Evolutionary conservation across 352 stramenopile species (phyloP), one percentile per base, ranked within the genome.

Genomic region (Globisporangium recalcitrans): DNA sequence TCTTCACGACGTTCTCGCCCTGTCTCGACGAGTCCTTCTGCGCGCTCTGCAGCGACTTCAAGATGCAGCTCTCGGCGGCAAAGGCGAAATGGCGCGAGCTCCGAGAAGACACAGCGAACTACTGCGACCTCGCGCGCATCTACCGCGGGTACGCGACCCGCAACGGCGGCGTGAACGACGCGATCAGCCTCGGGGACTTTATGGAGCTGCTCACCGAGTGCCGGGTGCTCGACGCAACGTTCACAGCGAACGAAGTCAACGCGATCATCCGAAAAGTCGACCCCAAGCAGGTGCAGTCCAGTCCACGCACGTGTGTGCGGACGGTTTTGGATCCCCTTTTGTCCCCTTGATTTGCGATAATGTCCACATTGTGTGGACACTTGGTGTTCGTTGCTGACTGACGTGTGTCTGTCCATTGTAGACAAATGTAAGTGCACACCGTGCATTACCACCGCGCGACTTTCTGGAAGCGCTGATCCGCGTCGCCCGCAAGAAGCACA

Each of bases 51-150:
- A 75, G 70, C 27, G 78, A 89, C 31, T 54, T 90, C 26, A 81
- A 80, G 22, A 60, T 77, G 16, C 77, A 90, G 51, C 58, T 93
- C 8, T 70, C 78, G n/a, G 65, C 61, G 1, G 63, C 73, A 13
- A 89, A 86, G 36, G 60, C 61, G 29, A 86, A 81, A 56, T 91
- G 83, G 81, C 72, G 77, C 4, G 81, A 90, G 27, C 75, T 89
- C 19, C 76, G 69, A n/a, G 75, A 86, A 32, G 65, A 52, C 1
- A 69, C 69, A 21, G 46, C 46, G 14, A 77, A 88, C 54, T 78
- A 86, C 67, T 88, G 79, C 59, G 83, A 91, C 53, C 71, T 93
- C 14, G 81, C 74, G 29, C 78, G 83, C 6, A 93, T 91, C 55
- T 93, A 91, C 49, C 74, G 81, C 0, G 77, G 77, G 26, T 93